Base-by-base conservation (phyloP, 2,329 filamentous ascomycete species). In the Cadophora gregata region DNA sequence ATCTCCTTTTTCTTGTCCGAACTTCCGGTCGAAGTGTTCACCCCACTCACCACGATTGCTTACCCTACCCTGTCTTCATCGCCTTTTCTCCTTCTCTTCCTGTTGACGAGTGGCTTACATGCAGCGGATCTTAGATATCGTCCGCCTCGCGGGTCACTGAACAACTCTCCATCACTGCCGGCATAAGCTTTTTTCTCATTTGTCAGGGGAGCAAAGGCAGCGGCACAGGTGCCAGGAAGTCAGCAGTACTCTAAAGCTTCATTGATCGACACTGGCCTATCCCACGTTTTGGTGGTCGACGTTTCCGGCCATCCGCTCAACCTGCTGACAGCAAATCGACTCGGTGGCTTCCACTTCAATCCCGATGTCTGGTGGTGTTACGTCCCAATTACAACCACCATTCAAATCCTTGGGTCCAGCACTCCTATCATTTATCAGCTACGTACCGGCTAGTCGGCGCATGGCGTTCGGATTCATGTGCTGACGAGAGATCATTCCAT, bases 401-500 rank as follows among this genome's bases (percentile, higher is more conserved):
- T 38, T 58, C 31, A 31, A 27, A 31, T 31, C 42, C 33, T 25
- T 36, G 25, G 38, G 12, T 25, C 25, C 7, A 60, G 24, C 21
- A 21, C 27, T 31, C 58, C 42, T 31, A 31, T 48, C 42, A 27
- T 42, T 36, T 64, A 19, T 48, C 42, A 27, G 50, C 45, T 64
- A 19, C 38, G 38, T 42, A 38, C 55, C 31, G 55, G 55, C n/a
- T 33, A 27, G 55, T 31, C 25, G 58, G 36, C 36, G 58, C 58
- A 19, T 31, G 31, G 24, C 58, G 14, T 48, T 60, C 36, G 58
- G 24, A 21, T 60, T 53, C 29, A 51, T 47, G 67, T 63, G 64
- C 70, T 70, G 65, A 72, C 69, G 58, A 53, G 59, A 66, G 51
- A 58, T 58, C 53, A 29, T 62, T 56, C 58, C 58, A 45, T 53